Percentiles rank a stretch among this genome's conserved stretches.
Conservation (phyloP, 1,284 basidiomycete species). For the Ustanciosporium gigantosporum region DNA sequence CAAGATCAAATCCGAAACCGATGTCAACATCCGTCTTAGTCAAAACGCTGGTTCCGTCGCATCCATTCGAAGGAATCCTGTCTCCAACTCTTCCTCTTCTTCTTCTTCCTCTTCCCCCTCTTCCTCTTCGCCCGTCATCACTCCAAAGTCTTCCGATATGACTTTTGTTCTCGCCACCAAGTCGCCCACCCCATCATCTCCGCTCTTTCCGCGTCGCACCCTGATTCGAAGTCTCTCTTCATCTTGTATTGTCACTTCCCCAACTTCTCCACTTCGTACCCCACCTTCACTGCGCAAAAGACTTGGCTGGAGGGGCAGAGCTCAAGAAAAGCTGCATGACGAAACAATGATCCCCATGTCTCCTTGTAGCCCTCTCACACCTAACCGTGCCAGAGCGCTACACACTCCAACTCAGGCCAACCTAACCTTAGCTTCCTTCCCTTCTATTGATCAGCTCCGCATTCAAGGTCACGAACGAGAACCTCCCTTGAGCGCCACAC, state of each 20-base stretch:
- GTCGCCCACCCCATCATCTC: constrained; percentile 14
- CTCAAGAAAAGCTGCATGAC: not conserved
- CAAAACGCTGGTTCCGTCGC: too few relatives aligned
- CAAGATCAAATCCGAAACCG: too few relatives aligned
- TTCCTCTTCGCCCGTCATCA: too few relatives aligned
- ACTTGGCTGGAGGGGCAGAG: constrained; percentile 14
- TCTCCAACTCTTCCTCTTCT: too few relatives aligned
- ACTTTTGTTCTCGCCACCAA: constrained; percentile 6
- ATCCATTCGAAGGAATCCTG: too few relatives aligned
- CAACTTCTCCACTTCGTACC: not conserved
- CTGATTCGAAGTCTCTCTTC: constrained; percentile 23
- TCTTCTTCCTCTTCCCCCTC: too few relatives aligned
- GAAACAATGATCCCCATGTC: constrained; percentile 17
- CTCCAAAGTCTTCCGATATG: constrained; percentile 3
- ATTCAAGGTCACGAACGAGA: too few relatives aligned
- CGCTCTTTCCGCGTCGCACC: constrained; percentile 19
- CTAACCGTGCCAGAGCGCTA: constrained; percentile 9
- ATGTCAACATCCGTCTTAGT: too few relatives aligned
- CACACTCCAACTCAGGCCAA: constrained; percentile 22
- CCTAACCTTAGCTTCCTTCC: too few relatives aligned
- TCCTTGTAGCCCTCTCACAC: constrained; percentile 21
- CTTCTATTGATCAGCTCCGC: too few relatives aligned
- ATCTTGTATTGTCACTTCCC: constrained; percentile 13
- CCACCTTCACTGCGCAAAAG: constrained; percentile 9
- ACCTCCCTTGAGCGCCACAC: constrained; percentile 26